Evolutionary conservation across 2,329 filamentous ascomycete species (phyloP).

Genomic region (Stagonosporopsis cucurbitacearum): DNA sequence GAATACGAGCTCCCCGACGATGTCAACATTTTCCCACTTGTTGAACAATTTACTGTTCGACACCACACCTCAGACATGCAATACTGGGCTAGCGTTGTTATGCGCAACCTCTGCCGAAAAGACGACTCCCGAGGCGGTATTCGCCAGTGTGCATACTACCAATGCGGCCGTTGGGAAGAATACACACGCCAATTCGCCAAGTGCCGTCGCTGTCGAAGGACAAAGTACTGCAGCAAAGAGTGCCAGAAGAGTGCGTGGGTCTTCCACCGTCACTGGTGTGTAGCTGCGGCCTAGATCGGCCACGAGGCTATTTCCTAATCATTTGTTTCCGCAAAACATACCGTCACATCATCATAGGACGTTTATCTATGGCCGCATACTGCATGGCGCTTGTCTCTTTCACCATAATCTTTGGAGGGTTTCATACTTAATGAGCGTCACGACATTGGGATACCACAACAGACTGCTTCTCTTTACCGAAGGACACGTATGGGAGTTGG

Average conservation of each 20-base stretch:
- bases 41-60: constrained; percentile 97
- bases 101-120: constrained; percentile 98
- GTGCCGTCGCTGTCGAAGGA: constrained; percentile 91
- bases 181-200: constrained; percentile 97
- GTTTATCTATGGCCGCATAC: constrained; percentile 49
- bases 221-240: constrained; percentile 99
- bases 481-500: constrained; percentile 38
- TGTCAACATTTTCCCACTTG: constrained; percentile 97
- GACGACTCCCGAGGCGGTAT: constrained; percentile 95
- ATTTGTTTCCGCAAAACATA: constrained; percentile 29
- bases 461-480: constrained; percentile 41
- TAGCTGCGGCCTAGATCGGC: constrained; percentile 65
- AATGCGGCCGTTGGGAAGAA: constrained; percentile 98
- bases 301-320: constrained; percentile 27
- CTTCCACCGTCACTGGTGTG: constrained; percentile 97
- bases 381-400: constrained; percentile 49
- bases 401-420: constrained; percentile 39
- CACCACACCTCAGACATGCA: constrained; percentile 98
- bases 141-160: constrained; percentile 95
- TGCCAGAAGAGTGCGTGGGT: constrained; percentile 99
- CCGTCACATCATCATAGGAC: constrained; percentile 38
- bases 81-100: constrained; percentile 99
- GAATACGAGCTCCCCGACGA: constrained; percentile 93
- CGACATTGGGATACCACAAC: constrained; percentile 48
- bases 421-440: constrained; percentile 50